Evolutionary conservation across 1,284 basidiomycete genomes (phyloP).

Genomic region (Apiotrichum gamsii): DNA sequence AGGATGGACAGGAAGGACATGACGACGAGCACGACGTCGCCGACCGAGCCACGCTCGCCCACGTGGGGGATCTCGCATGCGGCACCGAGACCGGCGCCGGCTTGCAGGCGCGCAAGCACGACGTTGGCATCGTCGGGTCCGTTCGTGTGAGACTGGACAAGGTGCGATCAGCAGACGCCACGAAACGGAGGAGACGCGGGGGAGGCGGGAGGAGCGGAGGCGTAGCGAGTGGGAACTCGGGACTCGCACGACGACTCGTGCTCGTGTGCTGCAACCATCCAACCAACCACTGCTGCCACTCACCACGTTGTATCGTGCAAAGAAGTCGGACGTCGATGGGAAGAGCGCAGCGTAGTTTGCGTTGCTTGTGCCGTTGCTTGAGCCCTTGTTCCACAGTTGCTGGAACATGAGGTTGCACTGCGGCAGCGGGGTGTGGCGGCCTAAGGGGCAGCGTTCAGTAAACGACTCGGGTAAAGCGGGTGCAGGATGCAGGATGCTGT

Average conservation of each 20-base stretch:
- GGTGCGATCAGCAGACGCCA: not conserved
- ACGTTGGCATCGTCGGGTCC: constrained; percentile 29
- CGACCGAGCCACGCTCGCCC: constrained; percentile 31
- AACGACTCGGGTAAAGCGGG: too few relatives aligned
- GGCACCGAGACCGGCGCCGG: constrained; percentile 37
- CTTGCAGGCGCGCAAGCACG: constrained; percentile 20
- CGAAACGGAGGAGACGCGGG: not conserved
- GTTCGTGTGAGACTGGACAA: constrained; percentile 7
- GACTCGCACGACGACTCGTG: too few relatives aligned
- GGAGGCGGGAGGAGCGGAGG: too few relatives aligned
- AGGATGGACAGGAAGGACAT: constrained; percentile 32
- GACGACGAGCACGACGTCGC: constrained; percentile 42
- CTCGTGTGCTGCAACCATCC: too few relatives aligned
- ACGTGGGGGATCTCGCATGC: constrained; percentile 38
- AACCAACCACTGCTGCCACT: constrained; percentile 4
- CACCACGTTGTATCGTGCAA: constrained; percentile 29
- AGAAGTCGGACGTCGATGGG: constrained; percentile 28
- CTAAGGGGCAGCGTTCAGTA: too few relatives aligned
- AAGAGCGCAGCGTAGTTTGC: too few relatives aligned
- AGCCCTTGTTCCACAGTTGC: constrained; percentile 34
- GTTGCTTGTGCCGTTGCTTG: too few relatives aligned
- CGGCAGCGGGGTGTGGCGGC: constrained; percentile 41
- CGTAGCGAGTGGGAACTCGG: too few relatives aligned
- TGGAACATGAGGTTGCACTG: constrained; percentile 50
- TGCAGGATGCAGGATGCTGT: not conserved